Conservation (phyloP, 2,329 filamentous ascomycete species). For the Chaetomium strumarium region DNA sequence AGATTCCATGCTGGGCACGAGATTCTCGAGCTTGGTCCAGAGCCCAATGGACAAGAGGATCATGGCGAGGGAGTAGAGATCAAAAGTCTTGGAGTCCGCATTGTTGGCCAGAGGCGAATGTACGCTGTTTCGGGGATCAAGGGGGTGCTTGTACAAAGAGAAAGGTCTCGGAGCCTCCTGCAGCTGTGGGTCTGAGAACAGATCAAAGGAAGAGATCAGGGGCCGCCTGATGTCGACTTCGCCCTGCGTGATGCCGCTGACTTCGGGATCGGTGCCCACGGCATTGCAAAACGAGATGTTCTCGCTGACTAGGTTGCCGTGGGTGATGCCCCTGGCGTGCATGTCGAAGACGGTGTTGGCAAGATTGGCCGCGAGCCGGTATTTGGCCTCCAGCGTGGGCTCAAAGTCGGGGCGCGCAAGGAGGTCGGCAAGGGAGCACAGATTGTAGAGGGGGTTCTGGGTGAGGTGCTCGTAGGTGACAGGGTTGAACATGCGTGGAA, state of each 20-base stretch:
- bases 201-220: conserved; percentile 66
- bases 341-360: conserved; percentile 68
- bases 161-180: conserved; percentile 29
- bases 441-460: conserved; percentile 43
- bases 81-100: conserved; percentile 53
- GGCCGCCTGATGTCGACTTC: conserved; percentile 61
- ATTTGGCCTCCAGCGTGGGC: conserved; percentile 68
- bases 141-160: conserved; percentile 59
- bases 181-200: conserved; percentile 53
- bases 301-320: conserved; percentile 62
- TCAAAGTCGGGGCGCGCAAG: conserved; percentile 48
- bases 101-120: conserved; percentile 44
- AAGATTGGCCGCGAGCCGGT: conserved; percentile 66
- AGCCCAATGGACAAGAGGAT: conserved; percentile 68
- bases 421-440: conserved; percentile 51
- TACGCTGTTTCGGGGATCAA: conserved; percentile 49
- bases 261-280: conserved; percentile 35
- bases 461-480: conserved; percentile 48
- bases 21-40: conserved; percentile 61
- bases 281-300: conserved; percentile 61
- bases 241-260: conserved; percentile 33
- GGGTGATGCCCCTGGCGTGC: conserved; percentile 62
- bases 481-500: conserved; percentile 59
- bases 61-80: conserved; percentile 69
- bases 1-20: conserved; percentile 40